phyloP scores from a whole-genome alignment of 2,329 filamentous ascomycete species.

The Aspergillus sp. region DNA sequence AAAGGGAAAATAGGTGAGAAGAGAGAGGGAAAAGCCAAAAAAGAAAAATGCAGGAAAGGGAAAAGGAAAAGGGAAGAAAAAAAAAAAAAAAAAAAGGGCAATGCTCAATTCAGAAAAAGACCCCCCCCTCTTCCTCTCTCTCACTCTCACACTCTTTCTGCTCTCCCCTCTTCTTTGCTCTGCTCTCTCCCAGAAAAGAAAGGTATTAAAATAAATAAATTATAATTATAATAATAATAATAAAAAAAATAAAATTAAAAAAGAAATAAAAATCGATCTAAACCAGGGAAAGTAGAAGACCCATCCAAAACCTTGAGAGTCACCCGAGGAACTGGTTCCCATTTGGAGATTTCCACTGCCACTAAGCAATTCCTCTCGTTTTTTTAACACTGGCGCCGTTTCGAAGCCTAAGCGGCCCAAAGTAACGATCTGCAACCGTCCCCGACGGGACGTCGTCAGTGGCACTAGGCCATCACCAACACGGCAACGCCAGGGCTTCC shows the following conservation, averaged over 20 bases:
- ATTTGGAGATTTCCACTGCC: constrained; percentile 24
- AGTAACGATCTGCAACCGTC: constrained; percentile 43
- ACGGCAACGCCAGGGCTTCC: constrained; percentile 28
- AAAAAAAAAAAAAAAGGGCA: constrained; percentile 6
- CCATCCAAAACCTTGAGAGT: constrained; percentile 25
- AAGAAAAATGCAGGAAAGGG: constrained; percentile 7
- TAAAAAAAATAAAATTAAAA: constrained; percentile 12
- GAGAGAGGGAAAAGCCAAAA: constrained; percentile 1
- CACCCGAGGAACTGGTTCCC: constrained; percentile 38
- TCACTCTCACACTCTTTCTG: no score
- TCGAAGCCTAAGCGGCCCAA: constrained; percentile 30
- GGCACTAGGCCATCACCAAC: constrained; percentile 35
- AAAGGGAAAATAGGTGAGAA: constrained; percentile 4
- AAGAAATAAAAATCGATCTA: constrained; percentile 12
- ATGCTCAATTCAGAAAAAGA: not conserved
- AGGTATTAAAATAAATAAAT: constrained; percentile 15
- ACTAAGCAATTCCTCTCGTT: constrained; percentile 17
- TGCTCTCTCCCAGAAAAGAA: constrained; percentile 1
- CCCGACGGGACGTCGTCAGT: constrained; percentile 45
- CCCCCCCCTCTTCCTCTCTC: no score
- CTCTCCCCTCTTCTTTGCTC: no score
- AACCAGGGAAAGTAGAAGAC: constrained; percentile 19
- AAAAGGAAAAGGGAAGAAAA: not conserved
- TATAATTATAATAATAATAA: constrained; percentile 7
- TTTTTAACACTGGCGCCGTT: constrained; percentile 29